These are phyloP conservation scores for Kodamaea lidongshanica DNA, from an alignment of 805 yeast genomes.

Conservation along the genomic window DNA sequence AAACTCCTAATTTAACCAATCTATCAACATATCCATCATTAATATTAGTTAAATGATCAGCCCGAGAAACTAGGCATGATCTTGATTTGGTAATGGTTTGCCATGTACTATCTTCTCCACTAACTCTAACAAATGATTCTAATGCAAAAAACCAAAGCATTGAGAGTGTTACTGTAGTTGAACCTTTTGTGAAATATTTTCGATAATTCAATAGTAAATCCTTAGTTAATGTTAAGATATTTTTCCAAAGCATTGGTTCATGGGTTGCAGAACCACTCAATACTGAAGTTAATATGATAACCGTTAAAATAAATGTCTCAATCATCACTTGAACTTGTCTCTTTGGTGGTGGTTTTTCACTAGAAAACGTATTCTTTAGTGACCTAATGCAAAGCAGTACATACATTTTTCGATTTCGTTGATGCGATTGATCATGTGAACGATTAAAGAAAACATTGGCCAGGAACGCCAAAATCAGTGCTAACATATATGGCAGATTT, in stretches of 20 bases:
- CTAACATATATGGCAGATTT: conserved; percentile 17
- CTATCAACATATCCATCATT: conserved; percentile 29
- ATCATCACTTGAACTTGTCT: conserved; percentile 12
- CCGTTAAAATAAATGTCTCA: conserved; percentile 21
- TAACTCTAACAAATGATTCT: conserved; percentile 18
- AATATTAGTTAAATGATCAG: no score
- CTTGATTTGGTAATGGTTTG: not conserved
- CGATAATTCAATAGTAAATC: conserved; percentile 19
- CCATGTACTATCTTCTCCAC: no score
- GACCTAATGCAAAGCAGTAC: conserved; percentile 16
- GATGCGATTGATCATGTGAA: conserved; percentile 17
- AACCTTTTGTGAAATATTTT: conserved; percentile 10
- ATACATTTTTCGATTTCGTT: conserved; percentile 16
- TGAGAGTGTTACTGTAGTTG: conserved; percentile 16
- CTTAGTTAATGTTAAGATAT: conserved; percentile 21
- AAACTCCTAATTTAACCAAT: conserved; percentile 21
- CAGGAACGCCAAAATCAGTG: conserved; percentile 19
- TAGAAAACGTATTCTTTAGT: conserved; percentile 17
- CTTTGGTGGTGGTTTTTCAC: no score
- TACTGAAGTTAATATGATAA: conserved; percentile 18
- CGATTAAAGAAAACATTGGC: conserved; percentile 24
- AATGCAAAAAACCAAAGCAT: conserved; percentile 25
- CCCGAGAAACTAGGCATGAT: no score
- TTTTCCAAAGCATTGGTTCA: conserved; percentile 16
- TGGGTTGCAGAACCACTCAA: conserved; percentile 18